Conservation (phyloP, 306 rosid genomes). For the Malus sieversii region DNA sequence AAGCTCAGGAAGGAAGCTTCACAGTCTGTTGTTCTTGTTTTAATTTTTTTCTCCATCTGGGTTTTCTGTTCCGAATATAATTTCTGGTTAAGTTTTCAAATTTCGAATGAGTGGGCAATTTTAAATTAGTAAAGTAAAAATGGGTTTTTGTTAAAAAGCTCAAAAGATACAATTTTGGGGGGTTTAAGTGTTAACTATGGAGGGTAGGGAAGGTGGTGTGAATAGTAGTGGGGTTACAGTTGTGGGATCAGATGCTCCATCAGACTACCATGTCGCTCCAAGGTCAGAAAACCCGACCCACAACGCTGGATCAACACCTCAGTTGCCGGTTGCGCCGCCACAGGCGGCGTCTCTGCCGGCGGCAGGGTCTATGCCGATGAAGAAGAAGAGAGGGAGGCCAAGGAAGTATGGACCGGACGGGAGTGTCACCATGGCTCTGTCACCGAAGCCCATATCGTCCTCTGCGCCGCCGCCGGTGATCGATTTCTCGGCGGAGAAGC, state of each 20-base stretch:
- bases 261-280: conserved; percentile 87
- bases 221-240: conserved; percentile 82
- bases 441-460: conserved; percentile 87
- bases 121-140: conserved; percentile 26
- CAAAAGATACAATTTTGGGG: conserved; percentile 18
- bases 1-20: conserved; percentile 4
- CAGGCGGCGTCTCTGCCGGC: conserved; percentile 20
- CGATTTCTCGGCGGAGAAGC: conserved; percentile 86
- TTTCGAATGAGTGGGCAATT: conserved; percentile 1
- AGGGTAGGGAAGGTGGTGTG: conserved; percentile 61
- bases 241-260: conserved; percentile 95
- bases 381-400: conserved; percentile 95
- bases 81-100: conserved; percentile 7
- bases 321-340: conserved; percentile 5
- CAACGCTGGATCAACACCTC: conserved; percentile 46
- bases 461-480: conserved; percentile 88
- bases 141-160: conserved; percentile 38
- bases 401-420: conserved; percentile 96
- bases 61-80: not conserved
- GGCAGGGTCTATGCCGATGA: conserved; percentile 28
- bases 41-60: not conserved
- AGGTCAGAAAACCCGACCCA: conserved; percentile 53
- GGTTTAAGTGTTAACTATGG: conserved; percentile 49
- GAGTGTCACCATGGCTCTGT: conserved; percentile 61
- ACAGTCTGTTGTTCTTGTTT: not conserved